Evolutionary conservation across 106 monocot genomes (phyloP).

Genomic region (Apostasia shenzhenica): DNA sequence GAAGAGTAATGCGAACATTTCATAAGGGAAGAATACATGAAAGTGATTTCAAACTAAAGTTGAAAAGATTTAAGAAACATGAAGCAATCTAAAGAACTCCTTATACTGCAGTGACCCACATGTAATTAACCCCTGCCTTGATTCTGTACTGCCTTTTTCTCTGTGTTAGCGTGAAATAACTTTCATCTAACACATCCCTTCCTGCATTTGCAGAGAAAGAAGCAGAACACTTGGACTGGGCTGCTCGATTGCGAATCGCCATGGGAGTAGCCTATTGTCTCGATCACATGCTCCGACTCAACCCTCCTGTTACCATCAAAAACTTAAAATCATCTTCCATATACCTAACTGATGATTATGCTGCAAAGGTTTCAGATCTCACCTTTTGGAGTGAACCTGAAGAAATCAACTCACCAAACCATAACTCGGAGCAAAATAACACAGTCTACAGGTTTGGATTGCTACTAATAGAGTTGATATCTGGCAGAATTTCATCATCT

Average conservation of each 20-base stretch:
- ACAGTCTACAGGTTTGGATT: conserved; percentile 38
- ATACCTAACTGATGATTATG: conserved; percentile 63
- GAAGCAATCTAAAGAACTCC: too few relatives aligned
- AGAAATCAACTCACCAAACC: conserved; percentile 3
- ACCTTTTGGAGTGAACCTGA: conserved; percentile 17
- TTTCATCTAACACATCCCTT: too few relatives aligned
- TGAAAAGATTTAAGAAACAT: too few relatives aligned
- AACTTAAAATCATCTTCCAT: conserved; percentile 40
- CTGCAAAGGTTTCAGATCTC: conserved; percentile 47
- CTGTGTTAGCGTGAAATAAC: background rate
- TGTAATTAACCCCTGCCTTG: background rate
- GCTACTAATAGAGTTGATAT: conserved; percentile 34
- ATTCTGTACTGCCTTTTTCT: background rate
- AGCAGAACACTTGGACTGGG: conserved; percentile 62
- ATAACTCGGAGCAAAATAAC: conserved; percentile 5
- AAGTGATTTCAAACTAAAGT: too few relatives aligned
- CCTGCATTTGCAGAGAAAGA: conserved; percentile 39
- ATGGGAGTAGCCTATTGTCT: conserved; percentile 59
- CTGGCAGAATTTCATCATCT: conserved; percentile 29
- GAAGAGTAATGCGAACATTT: too few relatives aligned
- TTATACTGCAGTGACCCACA: too few relatives aligned
- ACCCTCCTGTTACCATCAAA: conserved; percentile 24
- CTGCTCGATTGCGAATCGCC: conserved; percentile 33
- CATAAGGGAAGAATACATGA: too few relatives aligned
- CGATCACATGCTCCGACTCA: conserved; percentile 36